Percentiles rank a stretch among this genome's conserved stretches.
Evolutionary conservation across 1,284 basidiomycete genomes (phyloP).

Genomic region (Ganoderma meredithae): DNA sequence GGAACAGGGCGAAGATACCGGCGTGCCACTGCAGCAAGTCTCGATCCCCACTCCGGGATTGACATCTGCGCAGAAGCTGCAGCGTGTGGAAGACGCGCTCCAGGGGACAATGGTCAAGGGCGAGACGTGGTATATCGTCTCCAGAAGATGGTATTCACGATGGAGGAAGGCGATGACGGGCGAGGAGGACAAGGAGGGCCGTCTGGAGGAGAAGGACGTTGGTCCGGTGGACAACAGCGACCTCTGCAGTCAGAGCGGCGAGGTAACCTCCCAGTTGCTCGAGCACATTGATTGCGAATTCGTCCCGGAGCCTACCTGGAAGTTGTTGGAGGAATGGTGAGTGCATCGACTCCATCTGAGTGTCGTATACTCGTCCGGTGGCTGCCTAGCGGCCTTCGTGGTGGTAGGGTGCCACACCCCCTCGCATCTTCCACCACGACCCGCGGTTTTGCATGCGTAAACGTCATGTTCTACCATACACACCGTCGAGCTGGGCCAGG

Average conservation of each 20-base stretch:
- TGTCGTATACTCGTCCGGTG: neutral
- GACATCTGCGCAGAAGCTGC: conserved; percentile 54
- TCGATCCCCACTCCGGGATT: conserved; percentile 32
- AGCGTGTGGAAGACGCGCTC: conserved; percentile 56
- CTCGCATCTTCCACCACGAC: neutral
- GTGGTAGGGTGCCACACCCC: conserved; percentile 2
- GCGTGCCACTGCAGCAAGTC: conserved; percentile 14
- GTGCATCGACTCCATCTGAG: conserved; percentile 20
- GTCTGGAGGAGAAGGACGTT: conserved; percentile 65
- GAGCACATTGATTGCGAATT: conserved; percentile 84
- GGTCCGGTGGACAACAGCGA: conserved; percentile 79
- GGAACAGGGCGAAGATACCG: conserved; percentile 59
- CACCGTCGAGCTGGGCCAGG: neutral
- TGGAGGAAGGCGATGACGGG: conserved; percentile 79
- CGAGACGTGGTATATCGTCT: conserved; percentile 83
- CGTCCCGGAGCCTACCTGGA: conserved; percentile 80
- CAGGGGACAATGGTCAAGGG: conserved; percentile 61
- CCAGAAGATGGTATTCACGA: conserved; percentile 73
- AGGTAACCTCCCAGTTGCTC: conserved; percentile 50
- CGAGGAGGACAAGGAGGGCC: conserved; percentile 69
- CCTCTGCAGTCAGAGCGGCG: conserved; percentile 63
- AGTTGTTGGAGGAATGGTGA: conserved; percentile 55
- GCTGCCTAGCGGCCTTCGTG: neutral
- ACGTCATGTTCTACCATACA: neutral
- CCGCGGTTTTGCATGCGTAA: too few species aligned